These are phyloP conservation scores for Flaveria linearis DNA, from an alignment of 129 eudicot species.

Conservation along the genomic window DNA sequence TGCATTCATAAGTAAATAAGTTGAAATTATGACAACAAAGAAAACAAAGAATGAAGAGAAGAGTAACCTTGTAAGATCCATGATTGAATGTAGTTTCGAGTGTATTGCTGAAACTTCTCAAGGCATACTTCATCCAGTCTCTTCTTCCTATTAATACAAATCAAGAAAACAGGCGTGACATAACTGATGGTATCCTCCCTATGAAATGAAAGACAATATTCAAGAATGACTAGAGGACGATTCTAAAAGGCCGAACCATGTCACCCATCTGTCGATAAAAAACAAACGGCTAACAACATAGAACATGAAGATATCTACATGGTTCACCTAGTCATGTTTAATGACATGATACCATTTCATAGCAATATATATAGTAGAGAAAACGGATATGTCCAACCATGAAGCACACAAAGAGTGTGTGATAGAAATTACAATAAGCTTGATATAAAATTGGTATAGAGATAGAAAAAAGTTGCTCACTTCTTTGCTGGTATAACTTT, in stretches of 20 bases:
- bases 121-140: slow-evolving; percentile 95
- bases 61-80: slow-evolving; percentile 90
- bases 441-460: not conserved
- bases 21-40: not conserved
- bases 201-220: not conserved
- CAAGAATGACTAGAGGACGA: no score
- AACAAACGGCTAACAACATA: slow-evolving; percentile 11
- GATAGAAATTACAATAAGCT: not conserved
- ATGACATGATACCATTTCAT: not conserved
- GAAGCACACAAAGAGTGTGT: not conserved
- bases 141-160: slow-evolving; percentile 61
- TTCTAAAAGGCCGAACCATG: no score
- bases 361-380: not conserved
- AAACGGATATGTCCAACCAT: not conserved
- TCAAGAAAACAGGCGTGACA: not conserved
- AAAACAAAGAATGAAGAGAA: slow-evolving; percentile 2
- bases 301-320: not conserved
- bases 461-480: slow-evolving; percentile 41
- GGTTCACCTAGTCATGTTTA: not conserved
- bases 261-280: not conserved
- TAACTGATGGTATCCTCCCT: not conserved
- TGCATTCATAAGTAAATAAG: not conserved
- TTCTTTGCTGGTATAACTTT: slow-evolving; percentile 58
- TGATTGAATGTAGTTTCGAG: slow-evolving; percentile 84
- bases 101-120: slow-evolving; percentile 79